Evolutionary conservation across 139 green algal genomes (phyloP).

Genomic region (Zygnema cylindricum): DNA sequence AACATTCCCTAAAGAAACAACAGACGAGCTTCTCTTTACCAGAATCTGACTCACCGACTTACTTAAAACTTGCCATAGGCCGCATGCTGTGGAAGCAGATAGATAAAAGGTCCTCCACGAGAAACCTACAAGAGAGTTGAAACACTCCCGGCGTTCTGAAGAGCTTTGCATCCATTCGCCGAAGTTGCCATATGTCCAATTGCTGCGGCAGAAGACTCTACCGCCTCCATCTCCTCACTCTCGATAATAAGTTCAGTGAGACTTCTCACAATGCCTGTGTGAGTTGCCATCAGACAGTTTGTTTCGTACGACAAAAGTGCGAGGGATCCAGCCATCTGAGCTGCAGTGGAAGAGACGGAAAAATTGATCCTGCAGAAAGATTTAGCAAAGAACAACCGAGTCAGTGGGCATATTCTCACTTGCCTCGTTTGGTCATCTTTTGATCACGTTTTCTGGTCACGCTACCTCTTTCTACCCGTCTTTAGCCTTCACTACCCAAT

Average conservation of each 20-base stretch:
- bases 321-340: neutral
- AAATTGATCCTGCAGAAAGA: neutral
- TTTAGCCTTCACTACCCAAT: too few species aligned
- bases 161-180: neutral
- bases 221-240: neutral
- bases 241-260: neutral
- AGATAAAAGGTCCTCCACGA: neutral
- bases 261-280: neutral
- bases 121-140: neutral
- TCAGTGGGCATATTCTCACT: neutral
- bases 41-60: neutral
- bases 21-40: neutral
- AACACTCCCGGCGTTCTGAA: neutral
- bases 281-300: neutral
- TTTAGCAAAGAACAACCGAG: neutral
- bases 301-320: neutral
- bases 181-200: neutral
- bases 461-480: too few species aligned
- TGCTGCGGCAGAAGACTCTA: neutral
- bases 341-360: neutral
- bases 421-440: neutral
- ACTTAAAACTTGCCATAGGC: neutral
- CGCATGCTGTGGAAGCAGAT: neutral
- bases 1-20: too few species aligned
- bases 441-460: too few species aligned